Base-by-base conservation (phyloP, 805 yeast genomes). In the Teunomyces stri region DNA sequence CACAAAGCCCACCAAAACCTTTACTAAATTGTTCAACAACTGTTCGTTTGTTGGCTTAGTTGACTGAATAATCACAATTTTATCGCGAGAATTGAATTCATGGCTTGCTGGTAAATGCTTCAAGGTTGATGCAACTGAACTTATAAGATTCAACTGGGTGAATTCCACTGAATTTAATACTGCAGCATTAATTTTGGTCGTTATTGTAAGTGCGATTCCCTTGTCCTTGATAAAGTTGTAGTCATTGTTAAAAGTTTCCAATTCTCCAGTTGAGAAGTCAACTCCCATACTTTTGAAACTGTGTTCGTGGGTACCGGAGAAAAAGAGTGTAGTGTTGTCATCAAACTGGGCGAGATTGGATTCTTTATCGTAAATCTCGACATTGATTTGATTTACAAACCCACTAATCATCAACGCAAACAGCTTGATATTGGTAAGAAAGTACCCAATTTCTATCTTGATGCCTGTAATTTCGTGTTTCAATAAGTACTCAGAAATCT, bases 61-160 rank as follows among this genome's bases (percentile, higher is more conserved):
- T 30, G 52, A 54, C 38, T 59, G 62, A 7, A 64, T 57, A 16
- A 60, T 56, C 13, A 54, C 55, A 5, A 61, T 45, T 11, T 33
- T 58, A 53, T 58, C 75, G 45, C 27, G 64, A 13, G 25, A 62
- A 38, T 7, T 62, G 49, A 48, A 66, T 52, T 21, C 75, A 65
- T 46, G 74, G 66, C 48, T 64, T 52, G 46, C 68, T 1, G 81
- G 74, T 60, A 79, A 64, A 34, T 72, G 75, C 53, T 76, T 80
- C 39, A 78, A 51, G 18, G 76, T 66, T 1, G 85, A 70, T 2
- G 87, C 80, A 29, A 77, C 64, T 5, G 81, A 70, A 51, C 84
- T 75, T 4, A 80, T 76, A 35, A 81, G 59, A 51, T 79, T 78
- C 48, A 75, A 66, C 47, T 81, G 84, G 4, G 80, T 74, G 54